These are phyloP conservation scores for Hypomontagnella monticulosa DNA, from an alignment of 495 filamentous ascomycete species.

Conservation along the genomic window DNA sequence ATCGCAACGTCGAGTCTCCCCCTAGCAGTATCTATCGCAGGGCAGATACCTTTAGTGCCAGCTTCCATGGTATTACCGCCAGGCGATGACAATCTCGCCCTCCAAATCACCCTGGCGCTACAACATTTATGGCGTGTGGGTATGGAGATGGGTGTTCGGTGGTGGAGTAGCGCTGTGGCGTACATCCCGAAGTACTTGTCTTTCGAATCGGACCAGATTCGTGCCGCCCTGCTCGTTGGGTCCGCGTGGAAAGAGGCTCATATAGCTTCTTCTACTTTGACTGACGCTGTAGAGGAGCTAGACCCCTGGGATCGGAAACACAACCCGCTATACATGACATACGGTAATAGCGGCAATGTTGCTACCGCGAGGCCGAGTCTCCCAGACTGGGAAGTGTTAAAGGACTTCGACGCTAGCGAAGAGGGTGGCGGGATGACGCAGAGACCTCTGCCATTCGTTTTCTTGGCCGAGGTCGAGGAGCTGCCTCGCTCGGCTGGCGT, in stretches of 20 bases:
- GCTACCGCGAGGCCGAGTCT: constrained; percentile 33
- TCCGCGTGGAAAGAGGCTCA: constrained; percentile 53
- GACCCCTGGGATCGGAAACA: constrained; percentile 80
- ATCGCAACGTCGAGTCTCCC: constrained; percentile 21
- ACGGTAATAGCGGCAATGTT: constrained; percentile 26
- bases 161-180: constrained; percentile 77
- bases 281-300: constrained; percentile 54
- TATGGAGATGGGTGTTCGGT: constrained; percentile 71
- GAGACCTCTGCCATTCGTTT: constrained; percentile 65
- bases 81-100: constrained; percentile 30
- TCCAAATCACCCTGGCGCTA: constrained; percentile 66
- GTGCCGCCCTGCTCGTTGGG: constrained; percentile 37
- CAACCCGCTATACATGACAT: constrained; percentile 54
- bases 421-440: constrained; percentile 11
- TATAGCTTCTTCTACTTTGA: neutral
- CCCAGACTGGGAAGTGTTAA: constrained; percentile 49
- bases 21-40: constrained; percentile 67
- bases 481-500: constrained; percentile 74
- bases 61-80: constrained; percentile 73
- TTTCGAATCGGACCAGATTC: constrained; percentile 19
- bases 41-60: constrained; percentile 91
- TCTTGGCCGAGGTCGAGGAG: constrained; percentile 75
- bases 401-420: constrained; percentile 32
- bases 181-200: constrained; percentile 65
- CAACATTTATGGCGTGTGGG: constrained; percentile 94